Evolutionary conservation across 129 eudicot genomes (phyloP).

Genomic region (Flaveria bidentis): DNA sequence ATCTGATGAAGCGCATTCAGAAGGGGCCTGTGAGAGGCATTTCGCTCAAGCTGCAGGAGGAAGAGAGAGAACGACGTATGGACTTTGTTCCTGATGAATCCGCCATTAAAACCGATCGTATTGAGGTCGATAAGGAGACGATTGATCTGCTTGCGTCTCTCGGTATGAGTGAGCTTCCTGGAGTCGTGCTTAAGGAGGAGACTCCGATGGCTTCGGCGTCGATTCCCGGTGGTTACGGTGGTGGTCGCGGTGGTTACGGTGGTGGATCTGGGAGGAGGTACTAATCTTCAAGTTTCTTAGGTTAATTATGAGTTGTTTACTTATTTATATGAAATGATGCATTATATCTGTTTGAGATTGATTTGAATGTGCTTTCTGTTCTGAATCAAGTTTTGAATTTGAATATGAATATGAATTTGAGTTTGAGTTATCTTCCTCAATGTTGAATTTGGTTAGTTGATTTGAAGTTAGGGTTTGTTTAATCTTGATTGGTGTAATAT

Average conservation of each 20-base stretch:
- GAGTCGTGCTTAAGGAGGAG: constrained; percentile 45
- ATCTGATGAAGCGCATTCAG: constrained; percentile 68
- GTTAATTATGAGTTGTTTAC: not conserved
- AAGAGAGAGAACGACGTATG: constrained; percentile 75
- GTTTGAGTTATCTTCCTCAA: not conserved
- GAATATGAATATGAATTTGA: not conserved
- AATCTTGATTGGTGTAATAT: no score
- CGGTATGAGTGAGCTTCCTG: constrained; percentile 62
- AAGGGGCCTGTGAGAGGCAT: constrained; percentile 53
- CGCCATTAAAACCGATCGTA: constrained; percentile 51
- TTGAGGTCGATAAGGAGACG: constrained; percentile 64
- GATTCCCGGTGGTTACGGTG: constrained; percentile 25
- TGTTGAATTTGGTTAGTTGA: no score
- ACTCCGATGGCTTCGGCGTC: constrained; percentile 20
- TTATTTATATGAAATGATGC: not conserved
- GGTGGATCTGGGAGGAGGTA: constrained; percentile 46
- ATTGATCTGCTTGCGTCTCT: constrained; percentile 50
- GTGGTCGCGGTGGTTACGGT: constrained; percentile 44
- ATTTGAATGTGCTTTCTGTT: not conserved
- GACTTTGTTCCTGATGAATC: constrained; percentile 70
- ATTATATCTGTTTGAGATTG: not conserved
- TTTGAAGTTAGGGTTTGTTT: no score
- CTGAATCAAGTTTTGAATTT: not conserved
- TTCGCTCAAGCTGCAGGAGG: constrained; percentile 50
- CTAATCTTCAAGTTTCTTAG: not conserved